Percentiles rank a stretch among this genome's conserved stretches.
phyloP scores from a whole-genome alignment of 208 protist species.

The Trypanosoma scelopori region DNA sequence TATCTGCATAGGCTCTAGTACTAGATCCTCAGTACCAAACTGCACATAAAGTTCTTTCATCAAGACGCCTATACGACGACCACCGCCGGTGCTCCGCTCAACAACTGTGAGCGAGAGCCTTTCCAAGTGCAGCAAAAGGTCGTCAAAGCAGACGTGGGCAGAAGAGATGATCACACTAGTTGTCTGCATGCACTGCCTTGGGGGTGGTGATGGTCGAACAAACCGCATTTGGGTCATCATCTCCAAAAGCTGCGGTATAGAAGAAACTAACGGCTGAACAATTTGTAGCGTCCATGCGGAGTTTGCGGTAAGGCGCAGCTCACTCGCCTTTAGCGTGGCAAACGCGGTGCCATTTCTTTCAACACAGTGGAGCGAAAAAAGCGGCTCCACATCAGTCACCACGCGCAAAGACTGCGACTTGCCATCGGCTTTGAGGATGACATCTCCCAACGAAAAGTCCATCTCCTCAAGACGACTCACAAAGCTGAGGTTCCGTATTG shows the following conservation, averaged over 20 bases:
- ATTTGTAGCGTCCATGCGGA: constrained; percentile 16
- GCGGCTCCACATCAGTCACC: constrained; percentile 2
- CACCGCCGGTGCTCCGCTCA: background rate
- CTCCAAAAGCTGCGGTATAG: constrained; percentile 5
- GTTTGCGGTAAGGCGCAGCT: constrained; percentile 3
- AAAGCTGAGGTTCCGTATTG: constrained; percentile 14
- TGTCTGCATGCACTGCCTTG: constrained; percentile 2
- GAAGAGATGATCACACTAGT: constrained; percentile 29
- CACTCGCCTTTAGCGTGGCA: constrained; percentile 20
- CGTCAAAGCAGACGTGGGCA: constrained; percentile 25
- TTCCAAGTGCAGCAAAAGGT: constrained; percentile 25
- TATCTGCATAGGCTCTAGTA: constrained; percentile 24
- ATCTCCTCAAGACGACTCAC: constrained; percentile 24
- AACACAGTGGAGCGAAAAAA: constrained; percentile 14
- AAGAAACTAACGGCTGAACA: constrained; percentile 11
- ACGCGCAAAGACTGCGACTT: constrained; percentile 9
- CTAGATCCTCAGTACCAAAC: constrained; percentile 17
- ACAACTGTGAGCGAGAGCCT: constrained; percentile 22
- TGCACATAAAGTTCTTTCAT: constrained; percentile 33
- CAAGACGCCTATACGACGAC: constrained; percentile 16
- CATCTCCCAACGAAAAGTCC: constrained; percentile 22
- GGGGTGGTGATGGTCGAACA: background rate
- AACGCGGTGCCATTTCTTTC: constrained; percentile 18
- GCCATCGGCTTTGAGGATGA: constrained; percentile 7
- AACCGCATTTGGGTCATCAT: background rate